phyloP scores from a whole-genome alignment of 345 rosid genomes.

The Geranium brycei region DNA sequence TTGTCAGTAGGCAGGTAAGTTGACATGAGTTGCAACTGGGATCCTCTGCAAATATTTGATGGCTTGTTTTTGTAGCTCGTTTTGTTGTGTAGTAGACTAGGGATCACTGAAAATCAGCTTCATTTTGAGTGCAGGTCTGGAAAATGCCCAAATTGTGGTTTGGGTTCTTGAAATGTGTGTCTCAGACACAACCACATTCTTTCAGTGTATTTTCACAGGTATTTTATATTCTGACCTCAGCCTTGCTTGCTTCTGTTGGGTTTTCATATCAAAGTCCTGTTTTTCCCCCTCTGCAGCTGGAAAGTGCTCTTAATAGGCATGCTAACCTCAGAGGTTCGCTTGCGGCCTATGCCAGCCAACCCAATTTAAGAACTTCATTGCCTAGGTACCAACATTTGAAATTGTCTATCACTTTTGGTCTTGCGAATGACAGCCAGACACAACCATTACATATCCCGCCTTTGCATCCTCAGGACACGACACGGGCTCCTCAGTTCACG shows the following conservation, averaged over 20 bases:
- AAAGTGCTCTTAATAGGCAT: conserved; percentile 63
- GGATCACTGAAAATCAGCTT: no score
- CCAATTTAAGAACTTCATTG: conserved; percentile 46
- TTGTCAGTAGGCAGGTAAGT: conserved; percentile 75
- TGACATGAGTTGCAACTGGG: no score
- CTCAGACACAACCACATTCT: conserved; percentile 93
- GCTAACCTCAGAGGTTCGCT: conserved; percentile 60
- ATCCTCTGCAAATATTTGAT: no score
- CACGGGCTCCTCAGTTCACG: conserved; percentile 44
- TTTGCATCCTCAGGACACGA: conserved; percentile 38
- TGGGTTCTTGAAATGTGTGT: conserved; percentile 86
- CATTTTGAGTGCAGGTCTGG: conserved; percentile 50
- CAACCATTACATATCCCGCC: conserved; percentile 30
- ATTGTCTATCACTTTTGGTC: conserved; percentile 31
- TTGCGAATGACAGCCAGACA: conserved; percentile 32
- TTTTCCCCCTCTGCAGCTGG: conserved; percentile 78
- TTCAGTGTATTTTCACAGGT: conserved; percentile 75
- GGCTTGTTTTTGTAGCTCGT: conserved; percentile 1
- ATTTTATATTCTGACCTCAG: conserved; percentile 10
- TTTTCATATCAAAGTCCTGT: no score
- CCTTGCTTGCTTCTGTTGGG: no score
- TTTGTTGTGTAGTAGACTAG: neutral
- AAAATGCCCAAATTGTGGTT: conserved; percentile 96
- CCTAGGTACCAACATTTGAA: conserved; percentile 36
- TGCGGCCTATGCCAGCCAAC: conserved; percentile 55